phyloP scores from a whole-genome alignment of 768 basidiomycete genomes.

The Lentinula detonsa region DNA sequence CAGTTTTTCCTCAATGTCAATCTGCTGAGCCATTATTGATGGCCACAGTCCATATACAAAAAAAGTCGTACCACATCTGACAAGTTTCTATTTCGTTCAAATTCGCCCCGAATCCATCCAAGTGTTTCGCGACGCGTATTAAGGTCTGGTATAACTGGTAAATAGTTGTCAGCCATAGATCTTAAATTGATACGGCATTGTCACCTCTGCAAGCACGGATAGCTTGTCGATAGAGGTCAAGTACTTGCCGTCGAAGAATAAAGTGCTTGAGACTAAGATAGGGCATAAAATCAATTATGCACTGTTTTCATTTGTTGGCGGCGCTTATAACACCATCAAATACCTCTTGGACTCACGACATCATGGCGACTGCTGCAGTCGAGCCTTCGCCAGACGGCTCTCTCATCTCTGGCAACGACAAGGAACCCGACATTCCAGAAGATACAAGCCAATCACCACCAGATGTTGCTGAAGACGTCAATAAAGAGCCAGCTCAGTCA shows the following conservation, averaged over 20 bases:
- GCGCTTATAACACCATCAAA: constrained; percentile 1
- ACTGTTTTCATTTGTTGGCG: background rate
- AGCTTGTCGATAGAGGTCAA: constrained; percentile 60
- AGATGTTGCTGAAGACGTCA: constrained; percentile 13
- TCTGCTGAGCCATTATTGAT: constrained; percentile 26
- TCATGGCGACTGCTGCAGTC: constrained; percentile 27
- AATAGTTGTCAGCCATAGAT: background rate
- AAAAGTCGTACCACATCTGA: constrained; percentile 45
- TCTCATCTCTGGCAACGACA: background rate
- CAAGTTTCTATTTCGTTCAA: constrained; percentile 56
- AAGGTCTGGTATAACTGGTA: constrained; percentile 56
- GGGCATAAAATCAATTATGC: constrained; percentile 1
- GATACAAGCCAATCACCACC: background rate
- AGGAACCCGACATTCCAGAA: background rate
- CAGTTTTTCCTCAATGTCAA: constrained; percentile 55
- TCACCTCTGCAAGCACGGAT: constrained; percentile 65
- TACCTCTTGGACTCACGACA: constrained; percentile 8
- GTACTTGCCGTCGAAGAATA: constrained; percentile 55
- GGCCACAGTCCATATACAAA: background rate
- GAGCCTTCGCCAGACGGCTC: constrained; percentile 2
- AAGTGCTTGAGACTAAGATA: constrained; percentile 64
- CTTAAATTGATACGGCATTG: constrained; percentile 8
- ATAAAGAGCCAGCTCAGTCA: constrained; percentile 13
- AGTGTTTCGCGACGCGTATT: constrained; percentile 59
- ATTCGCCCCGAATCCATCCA: constrained; percentile 66